These are phyloP conservation scores for Hypericum perforatum DNA, from an alignment of 345 rosid genomes.

Conservation along the genomic window DNA sequence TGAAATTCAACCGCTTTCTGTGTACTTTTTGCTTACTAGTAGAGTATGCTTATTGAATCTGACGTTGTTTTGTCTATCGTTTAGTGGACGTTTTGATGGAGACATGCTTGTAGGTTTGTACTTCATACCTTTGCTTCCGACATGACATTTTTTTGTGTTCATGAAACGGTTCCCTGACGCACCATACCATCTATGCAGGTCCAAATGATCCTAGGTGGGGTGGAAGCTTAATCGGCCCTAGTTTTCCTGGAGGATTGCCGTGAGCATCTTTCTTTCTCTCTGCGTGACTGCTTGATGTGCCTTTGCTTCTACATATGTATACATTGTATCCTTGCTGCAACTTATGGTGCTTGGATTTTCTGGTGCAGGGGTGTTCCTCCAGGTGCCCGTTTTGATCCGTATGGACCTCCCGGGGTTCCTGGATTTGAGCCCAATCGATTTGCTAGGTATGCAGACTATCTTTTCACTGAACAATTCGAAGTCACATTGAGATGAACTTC, in stretches of 20 bases:
- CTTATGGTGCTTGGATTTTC: constrained; percentile 6
- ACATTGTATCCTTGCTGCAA: background rate
- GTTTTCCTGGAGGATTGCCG: constrained; percentile 44
- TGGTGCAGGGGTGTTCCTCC: constrained; percentile 69
- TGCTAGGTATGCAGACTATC: constrained; percentile 36
- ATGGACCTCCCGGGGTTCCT: constrained; percentile 80
- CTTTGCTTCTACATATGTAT: background rate
- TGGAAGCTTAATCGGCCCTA: constrained; percentile 19
- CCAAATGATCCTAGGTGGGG: constrained; percentile 63
- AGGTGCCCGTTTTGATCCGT: constrained; percentile 92
- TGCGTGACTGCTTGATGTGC: background rate
- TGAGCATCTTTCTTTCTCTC: constrained; percentile 23
- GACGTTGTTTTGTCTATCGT: constrained; percentile 4
- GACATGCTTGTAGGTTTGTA: constrained; percentile 73
- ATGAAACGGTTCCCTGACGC: background rate
- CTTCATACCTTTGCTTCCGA: background rate
- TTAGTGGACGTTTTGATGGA: constrained; percentile 55
- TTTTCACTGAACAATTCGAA: background rate
- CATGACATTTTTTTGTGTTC: constrained; percentile 9
- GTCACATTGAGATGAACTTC: background rate
- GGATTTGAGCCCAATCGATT: constrained; percentile 77
- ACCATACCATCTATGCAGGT: constrained; percentile 30
- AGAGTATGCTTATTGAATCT: too few species aligned
- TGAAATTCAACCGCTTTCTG: background rate
- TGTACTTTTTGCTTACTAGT: background rate